Conservation (phyloP, 805 yeast genomes). For the Lachancea waltii region DNA sequence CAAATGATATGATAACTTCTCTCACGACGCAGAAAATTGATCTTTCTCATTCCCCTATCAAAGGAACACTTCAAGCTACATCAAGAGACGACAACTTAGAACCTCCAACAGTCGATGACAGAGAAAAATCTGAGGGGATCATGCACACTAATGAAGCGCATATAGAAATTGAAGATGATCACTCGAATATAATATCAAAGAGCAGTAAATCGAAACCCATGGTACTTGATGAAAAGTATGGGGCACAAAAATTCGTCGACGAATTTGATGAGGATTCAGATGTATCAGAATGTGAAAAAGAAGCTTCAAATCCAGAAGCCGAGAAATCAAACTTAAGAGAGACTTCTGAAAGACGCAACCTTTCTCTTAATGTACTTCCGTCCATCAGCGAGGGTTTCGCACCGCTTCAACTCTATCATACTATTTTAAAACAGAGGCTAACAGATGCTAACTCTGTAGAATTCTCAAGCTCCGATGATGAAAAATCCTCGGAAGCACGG, state of each 20-base stretch:
- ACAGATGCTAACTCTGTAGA: constrained; percentile 8
- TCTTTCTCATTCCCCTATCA: not conserved
- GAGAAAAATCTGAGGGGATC: no score
- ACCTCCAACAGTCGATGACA: no score
- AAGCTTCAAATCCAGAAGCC: not conserved
- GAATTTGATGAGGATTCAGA: constrained; percentile 4
- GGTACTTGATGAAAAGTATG: not conserved
- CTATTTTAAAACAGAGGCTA: not conserved
- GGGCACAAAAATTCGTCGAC: constrained; percentile 1
- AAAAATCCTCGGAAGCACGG: constrained; percentile 13
- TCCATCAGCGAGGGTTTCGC: no score
- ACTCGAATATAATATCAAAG: no score
- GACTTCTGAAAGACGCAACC: not conserved
- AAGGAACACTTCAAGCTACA: not conserved
- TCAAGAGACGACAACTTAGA: not conserved
- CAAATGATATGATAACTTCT: not conserved
- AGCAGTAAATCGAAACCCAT: no score
- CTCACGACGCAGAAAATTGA: not conserved
- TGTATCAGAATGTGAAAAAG: not conserved
- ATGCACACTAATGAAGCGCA: no score
- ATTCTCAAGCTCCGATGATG: constrained; percentile 17
- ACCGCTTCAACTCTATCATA: no score
- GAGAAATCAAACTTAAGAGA: not conserved
- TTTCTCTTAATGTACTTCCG: no score
- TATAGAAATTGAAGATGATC: no score